Percentiles rank a stretch among this genome's conserved stretches.
These are phyloP conservation scores for Capillidium rhysosporum DNA, from an alignment of 371 early-diverging fungal genomes.

Conservation along the genomic window DNA sequence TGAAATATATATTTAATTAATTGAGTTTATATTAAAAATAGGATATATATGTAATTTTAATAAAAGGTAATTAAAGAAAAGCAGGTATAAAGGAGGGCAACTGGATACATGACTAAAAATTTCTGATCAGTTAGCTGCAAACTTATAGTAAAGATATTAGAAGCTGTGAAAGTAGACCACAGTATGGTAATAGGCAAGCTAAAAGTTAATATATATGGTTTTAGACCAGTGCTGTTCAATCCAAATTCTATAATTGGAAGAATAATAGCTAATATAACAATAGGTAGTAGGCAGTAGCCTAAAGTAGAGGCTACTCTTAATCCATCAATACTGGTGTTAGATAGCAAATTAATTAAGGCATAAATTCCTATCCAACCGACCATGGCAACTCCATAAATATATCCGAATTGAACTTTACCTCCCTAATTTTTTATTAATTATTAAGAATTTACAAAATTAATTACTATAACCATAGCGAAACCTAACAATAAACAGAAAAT, in stretches of 20 bases:
- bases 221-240: conserved; percentile 17
- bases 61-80: conserved; percentile 92
- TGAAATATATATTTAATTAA: no score
- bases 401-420: conserved; percentile 89
- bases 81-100: conserved; percentile 78
- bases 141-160: conserved; percentile 88
- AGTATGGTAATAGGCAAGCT: conserved; percentile 34
- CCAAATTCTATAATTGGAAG: conserved; percentile 22
- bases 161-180: conserved; percentile 91
- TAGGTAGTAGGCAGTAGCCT: conserved; percentile 89
- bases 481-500: conserved; percentile 80
- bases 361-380: conserved; percentile 76
- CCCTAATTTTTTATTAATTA: conserved; percentile 20
- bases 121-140: conserved; percentile 83
- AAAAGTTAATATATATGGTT: conserved; percentile 4
- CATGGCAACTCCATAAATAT: conserved; percentile 87
- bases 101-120: conserved; percentile 87
- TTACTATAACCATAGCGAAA: conserved; percentile 58
- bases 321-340: conserved; percentile 65
- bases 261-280: conserved; percentile 65
- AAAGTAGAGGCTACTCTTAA: conserved; percentile 83
- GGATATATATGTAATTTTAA: no score
- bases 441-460: not conserved
- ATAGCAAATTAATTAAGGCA: conserved; percentile 84
- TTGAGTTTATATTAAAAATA: no score